Evolutionary conservation across 208 protist genomes (phyloP).

Genomic region (Wallacemonas sp.): DNA sequence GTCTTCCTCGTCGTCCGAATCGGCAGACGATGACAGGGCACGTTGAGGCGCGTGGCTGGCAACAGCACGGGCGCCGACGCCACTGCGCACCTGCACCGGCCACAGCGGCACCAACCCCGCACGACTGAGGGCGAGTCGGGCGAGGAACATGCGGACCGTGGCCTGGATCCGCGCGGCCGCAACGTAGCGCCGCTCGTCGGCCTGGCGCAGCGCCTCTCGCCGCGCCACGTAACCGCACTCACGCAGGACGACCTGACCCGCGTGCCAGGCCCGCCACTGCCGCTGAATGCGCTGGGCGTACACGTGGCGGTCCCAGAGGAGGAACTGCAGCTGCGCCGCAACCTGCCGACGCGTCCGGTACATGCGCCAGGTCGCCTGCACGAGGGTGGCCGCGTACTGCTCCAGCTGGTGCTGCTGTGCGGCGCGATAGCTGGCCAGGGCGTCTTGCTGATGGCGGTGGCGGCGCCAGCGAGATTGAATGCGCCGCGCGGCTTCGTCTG

Average conservation of each 20-base stretch:
- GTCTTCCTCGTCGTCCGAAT: slow-evolving; percentile 8
- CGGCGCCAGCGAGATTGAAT: slow-evolving; percentile 36
- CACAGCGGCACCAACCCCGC: slow-evolving; percentile 4
- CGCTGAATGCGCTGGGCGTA: slow-evolving; percentile 52
- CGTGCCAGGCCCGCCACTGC: slow-evolving; percentile 43
- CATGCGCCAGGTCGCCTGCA: slow-evolving; percentile 70
- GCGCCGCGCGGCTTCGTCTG: slow-evolving; percentile 16
- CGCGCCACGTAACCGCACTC: slow-evolving; percentile 7
- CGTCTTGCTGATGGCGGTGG: slow-evolving; percentile 14
- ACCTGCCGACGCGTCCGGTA: slow-evolving; percentile 14
- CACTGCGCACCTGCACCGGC: slow-evolving; percentile 20
- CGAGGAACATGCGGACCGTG: slow-evolving; percentile 62
- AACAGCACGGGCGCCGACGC: no score
- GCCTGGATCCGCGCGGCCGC: slow-evolving; percentile 46
- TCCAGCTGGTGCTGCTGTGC: slow-evolving; percentile 9
- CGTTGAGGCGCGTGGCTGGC: no score
- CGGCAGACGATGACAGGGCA: no score
- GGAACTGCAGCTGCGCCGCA: slow-evolving; percentile 38
- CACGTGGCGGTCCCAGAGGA: slow-evolving; percentile 52
- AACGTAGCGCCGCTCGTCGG: slow-evolving; percentile 11
- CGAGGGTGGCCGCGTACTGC: slow-evolving; percentile 45
- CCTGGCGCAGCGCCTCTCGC: slow-evolving; percentile 9
- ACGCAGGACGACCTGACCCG: slow-evolving; percentile 14
- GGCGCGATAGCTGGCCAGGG: slow-evolving; percentile 11
- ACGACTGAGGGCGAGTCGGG: slow-evolving; percentile 13